phyloP scores from a whole-genome alignment of 2,329 filamentous ascomycete genomes.

The Tolypocladium tropicale region DNA sequence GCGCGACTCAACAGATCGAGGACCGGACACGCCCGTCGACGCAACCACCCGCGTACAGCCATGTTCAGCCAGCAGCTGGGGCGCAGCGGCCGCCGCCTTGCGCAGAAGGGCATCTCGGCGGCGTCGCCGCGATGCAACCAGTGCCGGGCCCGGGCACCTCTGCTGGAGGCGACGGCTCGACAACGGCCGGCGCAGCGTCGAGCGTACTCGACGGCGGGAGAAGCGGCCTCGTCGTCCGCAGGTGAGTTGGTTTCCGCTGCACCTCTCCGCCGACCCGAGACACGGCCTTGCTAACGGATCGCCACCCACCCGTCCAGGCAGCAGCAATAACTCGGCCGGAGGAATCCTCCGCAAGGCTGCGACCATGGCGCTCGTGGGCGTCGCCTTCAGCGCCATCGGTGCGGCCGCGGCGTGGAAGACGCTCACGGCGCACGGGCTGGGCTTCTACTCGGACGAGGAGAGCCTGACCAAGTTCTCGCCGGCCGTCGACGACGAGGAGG shows the following conservation, averaged over 20 bases:
- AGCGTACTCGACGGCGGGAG: neutral
- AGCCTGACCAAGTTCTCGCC: conserved; percentile 57
- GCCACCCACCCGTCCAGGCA: neutral
- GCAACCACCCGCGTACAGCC: neutral
- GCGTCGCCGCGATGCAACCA: neutral
- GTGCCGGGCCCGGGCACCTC: neutral
- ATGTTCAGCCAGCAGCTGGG: conserved; percentile 14
- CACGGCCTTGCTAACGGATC: neutral
- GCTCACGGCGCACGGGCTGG: conserved; percentile 23
- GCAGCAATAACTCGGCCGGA: neutral
- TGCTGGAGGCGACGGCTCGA: neutral
- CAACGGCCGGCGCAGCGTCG: neutral
- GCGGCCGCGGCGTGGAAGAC: conserved; percentile 25
- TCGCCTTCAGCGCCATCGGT: conserved; percentile 19
- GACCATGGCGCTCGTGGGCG: conserved; percentile 16
- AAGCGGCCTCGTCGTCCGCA: neutral
- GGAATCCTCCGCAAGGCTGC: conserved; percentile 11
- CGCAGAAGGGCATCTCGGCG: conserved; percentile 7
- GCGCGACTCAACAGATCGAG: neutral
- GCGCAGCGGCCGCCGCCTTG: conserved; percentile 13
- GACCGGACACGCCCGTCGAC: neutral
- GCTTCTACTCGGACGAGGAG: conserved; percentile 52
- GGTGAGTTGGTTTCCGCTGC: neutral
- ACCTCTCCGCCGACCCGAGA: neutral
- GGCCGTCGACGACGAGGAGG: conserved; percentile 34